Percentiles rank a stretch among this genome's conserved stretches.
phyloP scores from a whole-genome alignment of 1,139 yeast species.

The Martiniozyma asiatica region DNA sequence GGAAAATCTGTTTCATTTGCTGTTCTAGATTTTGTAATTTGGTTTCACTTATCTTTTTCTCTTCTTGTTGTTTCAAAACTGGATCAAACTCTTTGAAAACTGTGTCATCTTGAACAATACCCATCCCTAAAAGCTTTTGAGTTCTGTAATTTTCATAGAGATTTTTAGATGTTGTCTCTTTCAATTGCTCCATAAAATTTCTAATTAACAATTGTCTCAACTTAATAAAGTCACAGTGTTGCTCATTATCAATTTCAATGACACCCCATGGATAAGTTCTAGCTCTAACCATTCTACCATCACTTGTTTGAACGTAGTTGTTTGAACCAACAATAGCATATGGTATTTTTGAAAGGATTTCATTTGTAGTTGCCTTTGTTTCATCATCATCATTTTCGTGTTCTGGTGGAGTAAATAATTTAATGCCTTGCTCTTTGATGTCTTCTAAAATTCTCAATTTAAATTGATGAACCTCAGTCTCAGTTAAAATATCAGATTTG shows the following conservation, averaged over 20 bases:
- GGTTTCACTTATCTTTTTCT: slow-evolving; percentile 85
- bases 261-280: slow-evolving; percentile 97
- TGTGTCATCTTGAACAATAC: slow-evolving; percentile 82
- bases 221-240: slow-evolving; percentile 85
- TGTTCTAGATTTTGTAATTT: slow-evolving; percentile 89
- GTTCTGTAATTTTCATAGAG: slow-evolving; percentile 87
- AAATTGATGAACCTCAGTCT: slow-evolving; percentile 68
- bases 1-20: slow-evolving; percentile 95
- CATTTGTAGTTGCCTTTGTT: slow-evolving; percentile 50
- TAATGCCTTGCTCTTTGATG: slow-evolving; percentile 62
- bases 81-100: slow-evolving; percentile 96
- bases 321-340: slow-evolving; percentile 95
- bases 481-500: slow-evolving; percentile 86
- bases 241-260: slow-evolving; percentile 90
- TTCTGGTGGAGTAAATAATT: slow-evolving; percentile 66
- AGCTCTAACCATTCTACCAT: slow-evolving; percentile 80
- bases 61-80: slow-evolving; percentile 85
- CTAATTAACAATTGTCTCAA: slow-evolving; percentile 83
- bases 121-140: slow-evolving; percentile 67
- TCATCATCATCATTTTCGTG: slow-evolving; percentile 86
- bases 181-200: slow-evolving; percentile 86
- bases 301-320: slow-evolving; percentile 53
- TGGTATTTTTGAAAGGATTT: slow-evolving; percentile 64
- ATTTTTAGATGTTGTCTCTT: slow-evolving; percentile 67
- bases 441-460: slow-evolving; percentile 70